phyloP scores from a whole-genome alignment of 306 rosid species.

The Potentilla sterilis region DNA sequence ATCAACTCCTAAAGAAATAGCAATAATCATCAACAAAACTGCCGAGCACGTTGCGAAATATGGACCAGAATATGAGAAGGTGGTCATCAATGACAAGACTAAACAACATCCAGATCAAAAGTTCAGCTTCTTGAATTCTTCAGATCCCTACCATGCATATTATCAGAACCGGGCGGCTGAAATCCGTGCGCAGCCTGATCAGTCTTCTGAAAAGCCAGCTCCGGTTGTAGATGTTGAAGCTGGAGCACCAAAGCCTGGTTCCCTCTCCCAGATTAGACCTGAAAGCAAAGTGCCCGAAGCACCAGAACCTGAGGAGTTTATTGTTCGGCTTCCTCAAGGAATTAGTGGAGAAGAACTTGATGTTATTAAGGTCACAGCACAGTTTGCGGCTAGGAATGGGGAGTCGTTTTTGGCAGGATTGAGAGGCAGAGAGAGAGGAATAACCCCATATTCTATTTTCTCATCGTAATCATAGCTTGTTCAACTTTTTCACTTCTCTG shows the following conservation, averaged over 20 bases:
- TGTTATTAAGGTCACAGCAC: conserved; percentile 88
- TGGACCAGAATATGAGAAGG: conserved; percentile 81
- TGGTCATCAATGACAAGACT: conserved; percentile 53
- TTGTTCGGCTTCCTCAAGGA: conserved; percentile 90
- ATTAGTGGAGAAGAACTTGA: conserved; percentile 90
- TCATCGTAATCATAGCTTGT: conserved; percentile 91
- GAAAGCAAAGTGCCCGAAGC: conserved; percentile 69
- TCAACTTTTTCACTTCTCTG: conserved; percentile 80
- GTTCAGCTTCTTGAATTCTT: conserved; percentile 61
- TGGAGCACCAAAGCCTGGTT: conserved; percentile 46
- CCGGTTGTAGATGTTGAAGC: conserved; percentile 43
- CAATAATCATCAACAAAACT: conserved; percentile 84
- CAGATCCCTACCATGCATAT: conserved; percentile 84
- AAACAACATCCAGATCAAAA: conserved; percentile 53
- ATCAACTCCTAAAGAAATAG: conserved; percentile 80
- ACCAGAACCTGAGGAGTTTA: conserved; percentile 83
- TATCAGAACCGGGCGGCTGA: conserved; percentile 76
- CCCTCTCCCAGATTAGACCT: conserved; percentile 59
- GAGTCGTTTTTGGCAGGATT: conserved; percentile 76
- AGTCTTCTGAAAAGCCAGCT: conserved; percentile 44
- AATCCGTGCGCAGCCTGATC: conserved; percentile 64
- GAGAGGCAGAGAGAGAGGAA: conserved; percentile 86
- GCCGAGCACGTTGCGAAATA: conserved; percentile 74
- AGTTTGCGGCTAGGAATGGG: conserved; percentile 88
- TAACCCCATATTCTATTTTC: conserved; percentile 81